Base-by-base conservation (phyloP, 176 grass and related monocot species). In the Eleusine coracana region DNA sequence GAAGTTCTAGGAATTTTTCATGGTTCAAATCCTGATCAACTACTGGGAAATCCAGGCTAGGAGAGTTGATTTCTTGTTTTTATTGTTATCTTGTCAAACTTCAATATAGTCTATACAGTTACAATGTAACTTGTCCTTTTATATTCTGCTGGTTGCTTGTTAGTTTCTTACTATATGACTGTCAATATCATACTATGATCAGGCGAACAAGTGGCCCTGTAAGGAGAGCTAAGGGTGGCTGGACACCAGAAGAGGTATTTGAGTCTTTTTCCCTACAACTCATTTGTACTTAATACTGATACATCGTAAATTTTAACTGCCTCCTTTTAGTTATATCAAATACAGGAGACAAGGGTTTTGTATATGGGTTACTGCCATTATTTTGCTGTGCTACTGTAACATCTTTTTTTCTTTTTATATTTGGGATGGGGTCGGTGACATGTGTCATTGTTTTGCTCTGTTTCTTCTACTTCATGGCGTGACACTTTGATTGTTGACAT, bases 141-240 rank as follows among this genome's bases (percentile, higher is more conserved):
- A 17, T 65, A n/a, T 38, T 79, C 45, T 51, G 12, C 25, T 81
- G 62, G 34, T 76, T 63, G 42, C 65, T 62, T 52, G 56, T 73
- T 34, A 40, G 5, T 51, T 82, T 87, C 38, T 40, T 52, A 70
- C 68, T 68, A 81, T 51, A 76, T 70, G 39, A 69, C 29, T 63
- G 6, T 68, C 44, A 15, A 34, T 75, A 65, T 61, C 31, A 63
- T 82, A 23, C 16, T 75, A 34, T 73, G 56, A 85, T 66, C 21
- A 98, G 92, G 74, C 78, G 87, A 77, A 93, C 70, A 67, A 98
- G 87, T 67, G 96, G 96, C 12, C 96, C 92, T 66, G 90, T 98
- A 80, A 93, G 92, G 89, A 90, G 92, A 91, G 91, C 96, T 59
- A 98, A 88, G 85, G 91, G 92, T 88, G 92, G 92, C 54, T 98